Evolutionary conservation across 345 rosid genomes (phyloP).

Genomic region (Physaria fendleri): DNA sequence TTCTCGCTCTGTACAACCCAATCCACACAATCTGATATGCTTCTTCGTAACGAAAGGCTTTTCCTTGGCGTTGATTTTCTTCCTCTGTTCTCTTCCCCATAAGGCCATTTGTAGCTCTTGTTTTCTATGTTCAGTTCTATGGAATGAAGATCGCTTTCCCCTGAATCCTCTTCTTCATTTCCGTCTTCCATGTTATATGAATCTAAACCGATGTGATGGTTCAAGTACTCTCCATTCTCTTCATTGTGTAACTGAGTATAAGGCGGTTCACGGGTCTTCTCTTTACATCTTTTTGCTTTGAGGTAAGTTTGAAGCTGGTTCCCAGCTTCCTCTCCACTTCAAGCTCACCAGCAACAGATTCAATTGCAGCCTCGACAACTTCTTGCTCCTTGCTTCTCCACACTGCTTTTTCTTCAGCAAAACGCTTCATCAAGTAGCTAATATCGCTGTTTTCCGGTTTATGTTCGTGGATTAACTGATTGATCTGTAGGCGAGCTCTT

Average conservation of each 20-base stretch:
- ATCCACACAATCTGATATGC: slow-evolving; percentile 80
- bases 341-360: slow-evolving; percentile 80
- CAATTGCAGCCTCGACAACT: slow-evolving; percentile 88
- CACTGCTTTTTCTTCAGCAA: slow-evolving; percentile 86
- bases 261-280: slow-evolving; percentile 42
- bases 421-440: slow-evolving; percentile 74
- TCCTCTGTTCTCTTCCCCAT: slow-evolving; percentile 46
- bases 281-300: slow-evolving; percentile 58
- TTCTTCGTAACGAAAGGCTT: slow-evolving; percentile 62
- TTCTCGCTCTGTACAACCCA: slow-evolving; percentile 53
- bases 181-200: slow-evolving; percentile 48
- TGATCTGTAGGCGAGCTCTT: slow-evolving; percentile 87
- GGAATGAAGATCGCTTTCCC: slow-evolving; percentile 82
- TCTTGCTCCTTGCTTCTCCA: slow-evolving; percentile 90
- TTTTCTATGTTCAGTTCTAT: slow-evolving; percentile 73
- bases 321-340: slow-evolving; percentile 80
- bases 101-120: slow-evolving; percentile 62
- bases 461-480: slow-evolving; percentile 78
- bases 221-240: slow-evolving; percentile 50
- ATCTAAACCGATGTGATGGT: slow-evolving; percentile 28
- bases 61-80: slow-evolving; percentile 67
- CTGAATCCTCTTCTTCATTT: slow-evolving; percentile 52
- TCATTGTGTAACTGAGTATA: slow-evolving; percentile 35
- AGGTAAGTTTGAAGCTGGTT: slow-evolving; percentile 77
- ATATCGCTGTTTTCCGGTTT: slow-evolving; percentile 68